Evolutionary conservation across 2,329 filamentous ascomycete species (phyloP).

Genomic region (Aspergillus fructus): DNA sequence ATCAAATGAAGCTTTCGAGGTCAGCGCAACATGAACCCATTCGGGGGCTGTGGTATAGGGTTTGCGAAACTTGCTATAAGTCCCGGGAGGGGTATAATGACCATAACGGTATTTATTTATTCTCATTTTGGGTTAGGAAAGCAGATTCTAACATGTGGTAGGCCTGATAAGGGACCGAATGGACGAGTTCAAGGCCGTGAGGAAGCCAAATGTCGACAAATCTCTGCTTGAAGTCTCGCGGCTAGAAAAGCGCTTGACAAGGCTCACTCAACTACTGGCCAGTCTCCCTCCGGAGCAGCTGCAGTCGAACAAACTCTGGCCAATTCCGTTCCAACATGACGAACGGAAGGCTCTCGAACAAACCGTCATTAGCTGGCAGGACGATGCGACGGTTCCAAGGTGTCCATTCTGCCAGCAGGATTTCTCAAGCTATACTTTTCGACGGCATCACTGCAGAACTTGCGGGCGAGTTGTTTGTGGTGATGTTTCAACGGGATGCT

Average conservation of each 20-base stretch:
- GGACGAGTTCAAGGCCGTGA: conserved; percentile 65
- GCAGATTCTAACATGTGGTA: conserved; percentile 14
- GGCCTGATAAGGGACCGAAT: conserved; percentile 71
- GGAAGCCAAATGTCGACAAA: conserved; percentile 77
- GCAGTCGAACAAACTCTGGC: conserved; percentile 50
- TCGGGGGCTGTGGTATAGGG: conserved; percentile 86
- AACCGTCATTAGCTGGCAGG: conserved; percentile 91
- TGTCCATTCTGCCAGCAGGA: conserved; percentile 97
- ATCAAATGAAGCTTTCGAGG: conserved; percentile 95
- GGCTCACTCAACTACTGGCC: conserved; percentile 79
- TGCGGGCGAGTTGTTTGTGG: conserved; percentile 93
- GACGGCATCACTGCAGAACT: conserved; percentile 90
- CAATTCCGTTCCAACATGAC: conserved; percentile 67
- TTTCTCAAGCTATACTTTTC: conserved; percentile 88
- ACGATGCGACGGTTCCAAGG: conserved; percentile 73
- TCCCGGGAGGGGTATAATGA: conserved; percentile 95
- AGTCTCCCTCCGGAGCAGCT: conserved; percentile 68
- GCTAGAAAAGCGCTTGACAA: conserved; percentile 87
- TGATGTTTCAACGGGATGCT: conserved; percentile 80
- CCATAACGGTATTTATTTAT: conserved; percentile 57
- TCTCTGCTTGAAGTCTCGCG: conserved; percentile 84
- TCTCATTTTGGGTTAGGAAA: not conserved
- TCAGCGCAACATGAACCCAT: conserved; percentile 87
- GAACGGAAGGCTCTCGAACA: conserved; percentile 82
- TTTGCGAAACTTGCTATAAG: conserved; percentile 99